A percentile compares a stretch with the other conserved stretches of the same genome.
These are phyloP conservation scores for Ricinus communis DNA, from an alignment of 345 rosid genomes.

Conservation along the genomic window DNA sequence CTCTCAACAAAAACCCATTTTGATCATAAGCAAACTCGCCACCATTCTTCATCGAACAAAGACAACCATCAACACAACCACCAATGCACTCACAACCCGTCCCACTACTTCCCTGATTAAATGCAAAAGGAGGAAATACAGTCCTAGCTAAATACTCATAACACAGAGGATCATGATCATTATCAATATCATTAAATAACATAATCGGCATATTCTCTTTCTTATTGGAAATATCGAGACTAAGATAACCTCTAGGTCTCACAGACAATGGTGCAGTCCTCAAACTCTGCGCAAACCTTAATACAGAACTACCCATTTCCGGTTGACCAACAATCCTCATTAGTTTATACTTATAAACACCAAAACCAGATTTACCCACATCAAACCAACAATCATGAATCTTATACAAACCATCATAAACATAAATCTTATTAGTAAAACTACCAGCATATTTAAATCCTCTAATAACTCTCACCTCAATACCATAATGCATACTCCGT, in stretches of 20 bases:
- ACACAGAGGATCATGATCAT: slow-evolving; percentile 72
- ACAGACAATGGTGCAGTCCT: slow-evolving; percentile 51
- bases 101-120: slow-evolving; percentile 35
- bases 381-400: slow-evolving; percentile 87
- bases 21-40: slow-evolving; percentile 80
- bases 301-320: slow-evolving; percentile 71
- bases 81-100: slow-evolving; percentile 71
- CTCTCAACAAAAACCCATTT: slow-evolving; percentile 61
- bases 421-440: slow-evolving; percentile 57
- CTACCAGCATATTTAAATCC: slow-evolving; percentile 63
- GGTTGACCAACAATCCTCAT: slow-evolving; percentile 76
- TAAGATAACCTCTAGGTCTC: slow-evolving; percentile 71
- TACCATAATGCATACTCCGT: slow-evolving; percentile 76
- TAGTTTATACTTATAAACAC: slow-evolving; percentile 73
- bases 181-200: slow-evolving; percentile 74
- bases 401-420: slow-evolving; percentile 84
- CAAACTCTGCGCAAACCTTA: slow-evolving; percentile 67
- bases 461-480: slow-evolving; percentile 72
- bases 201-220: slow-evolving; percentile 65
- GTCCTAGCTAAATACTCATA: slow-evolving; percentile 69
- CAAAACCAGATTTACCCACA: slow-evolving; percentile 88
- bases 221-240: slow-evolving; percentile 66
- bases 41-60: slow-evolving; percentile 70
- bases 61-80: slow-evolving; percentile 66
- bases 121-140: slow-evolving; percentile 57